Percentiles rank a stretch among this genome's conserved stretches.
phyloP scores from a whole-genome alignment of 352 stramenopile species.

The Phytophthora citricola region DNA sequence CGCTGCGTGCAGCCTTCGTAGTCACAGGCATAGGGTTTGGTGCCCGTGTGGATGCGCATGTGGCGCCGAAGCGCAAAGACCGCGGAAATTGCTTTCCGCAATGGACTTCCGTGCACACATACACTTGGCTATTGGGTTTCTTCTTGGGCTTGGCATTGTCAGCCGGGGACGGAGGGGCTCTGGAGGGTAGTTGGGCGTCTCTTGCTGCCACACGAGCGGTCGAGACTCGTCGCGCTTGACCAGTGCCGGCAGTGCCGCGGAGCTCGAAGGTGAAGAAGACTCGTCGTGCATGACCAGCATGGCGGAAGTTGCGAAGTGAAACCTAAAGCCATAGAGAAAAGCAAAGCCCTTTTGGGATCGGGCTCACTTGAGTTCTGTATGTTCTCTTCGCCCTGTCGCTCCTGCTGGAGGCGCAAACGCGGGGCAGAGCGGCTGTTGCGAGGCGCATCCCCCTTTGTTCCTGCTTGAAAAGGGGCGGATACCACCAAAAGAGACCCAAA shows the following conservation, averaged over 20 bases:
- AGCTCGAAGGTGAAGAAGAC: background rate
- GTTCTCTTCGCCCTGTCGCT: constrained; percentile 27
- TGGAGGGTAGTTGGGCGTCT: constrained; percentile 6
- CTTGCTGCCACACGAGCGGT: constrained; percentile 19
- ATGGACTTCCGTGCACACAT: constrained; percentile 76
- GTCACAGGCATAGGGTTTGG: constrained; percentile 84
- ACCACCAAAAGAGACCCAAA: constrained; percentile 15
- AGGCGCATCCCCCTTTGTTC: constrained; percentile 37
- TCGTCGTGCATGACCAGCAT: constrained; percentile 44
- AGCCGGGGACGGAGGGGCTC: background rate
- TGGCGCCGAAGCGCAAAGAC: constrained; percentile 81
- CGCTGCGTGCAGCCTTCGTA: constrained; percentile 74
- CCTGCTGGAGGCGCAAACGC: constrained; percentile 1
- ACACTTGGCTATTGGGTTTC: constrained; percentile 64
- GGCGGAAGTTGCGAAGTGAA: constrained; percentile 49
- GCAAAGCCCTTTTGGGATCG: no score
- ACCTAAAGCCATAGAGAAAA: constrained; percentile 6
- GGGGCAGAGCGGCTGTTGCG: constrained; percentile 12
- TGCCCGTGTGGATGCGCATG: constrained; percentile 87
- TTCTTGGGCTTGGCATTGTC: constrained; percentile 31
- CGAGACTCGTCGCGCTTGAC: constrained; percentile 26
- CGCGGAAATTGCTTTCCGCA: constrained; percentile 88
- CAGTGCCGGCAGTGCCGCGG: constrained; percentile 20
- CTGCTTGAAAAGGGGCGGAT: constrained; percentile 14
- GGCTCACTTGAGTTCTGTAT: constrained; percentile 19